Conservation (phyloP, 768 basidiomycete species). For the Baorangia bicolor region DNA sequence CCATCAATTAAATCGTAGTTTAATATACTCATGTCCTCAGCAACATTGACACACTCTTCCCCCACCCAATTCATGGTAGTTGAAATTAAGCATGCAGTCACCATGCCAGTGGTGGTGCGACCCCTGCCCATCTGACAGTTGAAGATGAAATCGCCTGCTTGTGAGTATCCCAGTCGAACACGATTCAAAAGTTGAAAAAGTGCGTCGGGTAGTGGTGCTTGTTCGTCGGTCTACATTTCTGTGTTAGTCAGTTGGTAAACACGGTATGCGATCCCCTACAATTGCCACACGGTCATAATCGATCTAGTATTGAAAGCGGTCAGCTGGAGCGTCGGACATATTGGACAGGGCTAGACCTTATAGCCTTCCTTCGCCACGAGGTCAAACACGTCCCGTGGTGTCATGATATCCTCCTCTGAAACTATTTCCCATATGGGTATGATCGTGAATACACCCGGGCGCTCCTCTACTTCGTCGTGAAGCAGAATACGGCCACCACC, state of each 20-base stretch:
- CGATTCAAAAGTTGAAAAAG: conserved; percentile 77
- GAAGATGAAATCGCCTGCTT: conserved; percentile 80
- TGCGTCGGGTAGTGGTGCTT: conserved; percentile 89
- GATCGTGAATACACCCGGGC: conserved; percentile 85
- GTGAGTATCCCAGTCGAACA: conserved; percentile 54
- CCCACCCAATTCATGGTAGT: conserved; percentile 62
- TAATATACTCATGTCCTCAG: conserved; percentile 38
- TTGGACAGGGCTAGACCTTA: conserved; percentile 37
- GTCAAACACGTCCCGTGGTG: conserved; percentile 79
- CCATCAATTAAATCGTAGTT: conserved; percentile 75
- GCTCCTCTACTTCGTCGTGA: conserved; percentile 94
- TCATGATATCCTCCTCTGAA: conserved; percentile 78
- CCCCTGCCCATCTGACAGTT: conserved; percentile 97
- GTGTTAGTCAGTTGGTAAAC: conserved; percentile 3
- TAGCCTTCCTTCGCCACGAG: conserved; percentile 76
- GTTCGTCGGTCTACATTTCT: conserved; percentile 83
- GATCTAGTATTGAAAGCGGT: conserved; percentile 46
- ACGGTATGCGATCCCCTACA: conserved; percentile 42
- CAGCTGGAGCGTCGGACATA: neutral
- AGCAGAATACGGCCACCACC: conserved; percentile 77
- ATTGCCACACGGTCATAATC: conserved; percentile 90
- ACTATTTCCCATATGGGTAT: conserved; percentile 95
- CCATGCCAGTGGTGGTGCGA: conserved; percentile 95
- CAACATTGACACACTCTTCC: conserved; percentile 38
- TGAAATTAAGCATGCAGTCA: conserved; percentile 83